Evolutionary conservation across 108 stramenopile species (phyloP).

Genomic region (Skeletonema menzelii): DNA sequence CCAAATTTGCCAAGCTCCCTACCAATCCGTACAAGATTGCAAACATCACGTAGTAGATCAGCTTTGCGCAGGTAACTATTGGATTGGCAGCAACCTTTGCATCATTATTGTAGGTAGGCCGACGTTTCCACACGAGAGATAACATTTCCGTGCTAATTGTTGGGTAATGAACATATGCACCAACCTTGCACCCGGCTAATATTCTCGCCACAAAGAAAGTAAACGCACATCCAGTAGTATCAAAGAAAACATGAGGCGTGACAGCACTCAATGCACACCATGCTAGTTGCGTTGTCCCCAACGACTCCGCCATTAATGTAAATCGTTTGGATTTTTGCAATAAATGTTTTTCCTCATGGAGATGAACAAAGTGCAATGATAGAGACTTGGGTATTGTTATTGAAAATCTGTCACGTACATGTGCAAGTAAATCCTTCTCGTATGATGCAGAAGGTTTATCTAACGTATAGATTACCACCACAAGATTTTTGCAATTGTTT

Average conservation of each 20-base stretch:
- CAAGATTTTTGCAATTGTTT: constrained; percentile 14
- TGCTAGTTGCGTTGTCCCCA: constrained; percentile 83
- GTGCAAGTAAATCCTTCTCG: constrained; percentile 35
- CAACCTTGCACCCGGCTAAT: constrained; percentile 61
- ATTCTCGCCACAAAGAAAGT: constrained; percentile 82
- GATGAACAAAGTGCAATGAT: constrained; percentile 63
- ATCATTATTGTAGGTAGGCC: constrained; percentile 84
- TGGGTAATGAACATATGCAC: constrained; percentile 98
- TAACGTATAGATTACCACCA: constrained; percentile 85
- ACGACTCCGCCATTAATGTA: constrained; percentile 88
- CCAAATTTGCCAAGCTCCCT: constrained; percentile 80
- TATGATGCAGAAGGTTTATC: constrained; percentile 57
- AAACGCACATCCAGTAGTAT: constrained; percentile 97
- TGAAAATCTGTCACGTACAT: constrained; percentile 49
- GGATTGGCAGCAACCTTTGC: constrained; percentile 47
- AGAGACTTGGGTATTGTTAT: constrained; percentile 34
- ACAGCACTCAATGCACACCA: constrained; percentile 53
- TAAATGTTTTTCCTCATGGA: constrained; percentile 41
- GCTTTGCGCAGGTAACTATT: constrained; percentile 70
- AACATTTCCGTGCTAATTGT: constrained; percentile 98
- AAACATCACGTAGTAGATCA: constrained; percentile 90
- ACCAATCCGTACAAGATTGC: constrained; percentile 77
- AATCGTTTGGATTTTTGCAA: constrained; percentile 46
- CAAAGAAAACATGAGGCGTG: constrained; percentile 88
- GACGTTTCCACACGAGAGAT: constrained; percentile 75